Percentiles rank a stretch among this genome's conserved stretches.
These are phyloP conservation scores for Colletotrichum scovillei DNA, from an alignment of 2,329 filamentous ascomycete species.

Conservation along the genomic window DNA sequence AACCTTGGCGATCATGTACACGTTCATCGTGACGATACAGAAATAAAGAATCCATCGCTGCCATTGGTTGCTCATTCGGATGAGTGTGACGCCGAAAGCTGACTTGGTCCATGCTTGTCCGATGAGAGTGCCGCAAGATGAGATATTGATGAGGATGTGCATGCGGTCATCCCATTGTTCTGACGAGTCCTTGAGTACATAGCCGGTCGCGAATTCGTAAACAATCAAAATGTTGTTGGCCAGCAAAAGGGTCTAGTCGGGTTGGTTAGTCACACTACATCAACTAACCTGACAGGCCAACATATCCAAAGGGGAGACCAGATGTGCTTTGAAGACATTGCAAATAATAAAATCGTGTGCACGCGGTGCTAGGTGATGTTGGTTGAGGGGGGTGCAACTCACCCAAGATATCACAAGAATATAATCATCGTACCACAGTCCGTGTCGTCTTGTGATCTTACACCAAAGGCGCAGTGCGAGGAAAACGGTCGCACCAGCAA, in stretches of 20 bases:
- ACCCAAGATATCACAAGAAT: slow-evolving; percentile 51
- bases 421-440: slow-evolving; percentile 53
- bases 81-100: slow-evolving; percentile 50
- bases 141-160: slow-evolving; percentile 62
- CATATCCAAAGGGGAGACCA: background rate
- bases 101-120: slow-evolving; percentile 50
- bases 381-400: slow-evolving; percentile 39
- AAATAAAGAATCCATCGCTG: slow-evolving; percentile 58
- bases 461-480: slow-evolving; percentile 47
- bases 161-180: slow-evolving; percentile 62
- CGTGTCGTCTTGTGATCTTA: slow-evolving; percentile 48
- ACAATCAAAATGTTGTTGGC: slow-evolving; percentile 58
- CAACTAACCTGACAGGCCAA: no score
- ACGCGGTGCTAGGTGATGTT: background rate
- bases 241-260: slow-evolving; percentile 49
- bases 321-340: no score
- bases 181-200: slow-evolving; percentile 50
- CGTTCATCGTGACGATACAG: slow-evolving; percentile 61
- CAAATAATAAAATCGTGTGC: background rate
- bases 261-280: background rate
- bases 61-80: slow-evolving; percentile 57
- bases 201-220: slow-evolving; percentile 59
- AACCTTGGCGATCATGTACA: slow-evolving; percentile 58
- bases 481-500: slow-evolving; percentile 44
- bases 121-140: slow-evolving; percentile 50